Conservation (phyloP, 2,329 filamentous ascomycete genomes). For the Juglanconis oblonga region DNA sequence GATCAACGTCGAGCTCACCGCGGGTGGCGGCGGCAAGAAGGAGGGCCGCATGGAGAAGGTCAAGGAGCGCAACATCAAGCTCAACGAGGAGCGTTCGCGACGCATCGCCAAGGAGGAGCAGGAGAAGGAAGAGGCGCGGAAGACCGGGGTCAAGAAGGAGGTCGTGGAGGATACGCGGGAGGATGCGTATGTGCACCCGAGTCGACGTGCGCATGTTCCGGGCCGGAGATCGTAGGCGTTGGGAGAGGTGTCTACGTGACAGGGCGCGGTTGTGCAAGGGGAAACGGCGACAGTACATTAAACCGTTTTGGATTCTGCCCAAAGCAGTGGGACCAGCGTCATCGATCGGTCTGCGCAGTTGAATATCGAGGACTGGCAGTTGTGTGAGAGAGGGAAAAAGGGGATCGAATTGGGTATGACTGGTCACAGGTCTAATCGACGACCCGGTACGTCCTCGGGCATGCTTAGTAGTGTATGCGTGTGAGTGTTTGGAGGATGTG, state of each 20-base stretch:
- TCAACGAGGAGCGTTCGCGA: conserved; percentile 62
- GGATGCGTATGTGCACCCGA: conserved; percentile 48
- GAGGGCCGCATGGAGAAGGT: conserved; percentile 72
- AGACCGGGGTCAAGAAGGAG: conserved; percentile 21
- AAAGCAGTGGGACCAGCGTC: too few species aligned
- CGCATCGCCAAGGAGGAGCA: conserved; percentile 43
- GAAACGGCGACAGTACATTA: background rate
- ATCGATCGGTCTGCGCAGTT: too few species aligned
- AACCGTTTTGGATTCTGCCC: background rate
- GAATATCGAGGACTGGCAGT: too few species aligned
- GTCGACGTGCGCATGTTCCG: conserved; percentile 36
- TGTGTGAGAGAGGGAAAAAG: too few species aligned
- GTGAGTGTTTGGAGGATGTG: too few species aligned
- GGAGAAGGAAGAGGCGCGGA: conserved; percentile 29
- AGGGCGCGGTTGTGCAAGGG: background rate
- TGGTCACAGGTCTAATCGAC: background rate
- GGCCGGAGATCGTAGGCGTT: background rate
- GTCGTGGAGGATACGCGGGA: conserved; percentile 27
- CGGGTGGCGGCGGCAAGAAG: conserved; percentile 82
- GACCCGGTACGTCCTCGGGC: too few species aligned
- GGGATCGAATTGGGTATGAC: background rate
- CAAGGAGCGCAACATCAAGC: conserved; percentile 78
- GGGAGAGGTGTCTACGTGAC: background rate
- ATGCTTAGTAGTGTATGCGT: too few species aligned
- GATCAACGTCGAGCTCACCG: conserved; percentile 93